Percentiles rank a stretch among this genome's conserved stretches.
Conservation (phyloP, 208 protist species). For the Acanthamoeba culbertsoni region DNA sequence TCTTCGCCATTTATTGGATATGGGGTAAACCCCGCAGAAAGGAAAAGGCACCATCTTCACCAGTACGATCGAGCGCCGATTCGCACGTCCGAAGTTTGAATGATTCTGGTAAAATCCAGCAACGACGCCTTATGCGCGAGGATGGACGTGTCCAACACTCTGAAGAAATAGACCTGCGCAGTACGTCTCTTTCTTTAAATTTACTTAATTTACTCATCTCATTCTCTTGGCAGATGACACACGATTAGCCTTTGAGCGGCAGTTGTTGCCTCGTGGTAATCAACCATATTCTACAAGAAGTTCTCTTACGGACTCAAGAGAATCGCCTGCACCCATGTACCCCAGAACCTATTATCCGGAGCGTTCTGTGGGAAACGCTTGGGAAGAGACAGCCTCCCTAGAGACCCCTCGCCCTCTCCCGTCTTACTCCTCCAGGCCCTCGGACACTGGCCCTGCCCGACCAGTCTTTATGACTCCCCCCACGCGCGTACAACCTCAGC, state of each 20-base stretch:
- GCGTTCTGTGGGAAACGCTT: too few species aligned
- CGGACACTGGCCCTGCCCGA: not conserved
- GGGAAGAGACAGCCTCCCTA: not conserved
- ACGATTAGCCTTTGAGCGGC: not conserved
- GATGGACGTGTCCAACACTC: constrained; percentile 17
- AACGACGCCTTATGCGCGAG: not conserved
- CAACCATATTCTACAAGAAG: too few species aligned
- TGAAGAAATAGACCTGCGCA: constrained; percentile 20
- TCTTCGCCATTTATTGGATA: not conserved
- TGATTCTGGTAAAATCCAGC: not conserved
- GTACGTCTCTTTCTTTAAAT: not conserved
- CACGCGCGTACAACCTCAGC: not conserved
- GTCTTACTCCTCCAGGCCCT: too few species aligned
- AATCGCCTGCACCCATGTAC: too few species aligned
- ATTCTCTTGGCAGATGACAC: not conserved
- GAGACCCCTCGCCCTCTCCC: too few species aligned
- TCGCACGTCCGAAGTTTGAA: too few species aligned
- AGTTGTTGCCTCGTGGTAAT: not conserved
- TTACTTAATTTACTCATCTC: not conserved
- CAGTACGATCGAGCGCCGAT: not conserved
- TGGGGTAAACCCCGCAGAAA: not conserved
- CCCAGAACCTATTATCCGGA: too few species aligned
- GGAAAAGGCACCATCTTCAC: not conserved
- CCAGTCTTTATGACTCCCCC: constrained; percentile 19
- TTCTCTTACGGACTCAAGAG: too few species aligned